Conservation (phyloP, 2,329 filamentous ascomycete genomes). For the Tolypocladium cylindrosporum region DNA sequence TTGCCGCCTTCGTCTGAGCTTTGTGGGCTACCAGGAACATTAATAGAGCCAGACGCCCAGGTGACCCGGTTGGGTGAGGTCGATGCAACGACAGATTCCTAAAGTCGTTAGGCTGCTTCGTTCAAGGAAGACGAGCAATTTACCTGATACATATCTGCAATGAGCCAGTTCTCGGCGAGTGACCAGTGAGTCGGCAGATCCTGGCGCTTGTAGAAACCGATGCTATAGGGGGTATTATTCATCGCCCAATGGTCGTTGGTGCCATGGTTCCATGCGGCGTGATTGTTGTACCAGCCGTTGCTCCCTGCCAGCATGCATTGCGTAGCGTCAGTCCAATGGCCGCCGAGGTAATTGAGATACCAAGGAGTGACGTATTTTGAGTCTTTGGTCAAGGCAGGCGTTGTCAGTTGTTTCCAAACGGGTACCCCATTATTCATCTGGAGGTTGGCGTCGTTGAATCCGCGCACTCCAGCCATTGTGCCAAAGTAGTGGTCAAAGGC, state of each 20-base stretch:
- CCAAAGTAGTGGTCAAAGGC: conserved; percentile 41
- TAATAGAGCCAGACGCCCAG: conserved; percentile 40
- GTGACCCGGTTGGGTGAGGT: conserved; percentile 43
- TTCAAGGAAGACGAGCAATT: conserved; percentile 21
- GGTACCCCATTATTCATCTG: conserved; percentile 35
- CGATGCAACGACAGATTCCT: conserved; percentile 38
- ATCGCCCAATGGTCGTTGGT: conserved; percentile 43
- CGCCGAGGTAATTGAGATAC: conserved; percentile 44
- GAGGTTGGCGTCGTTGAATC: conserved; percentile 45
- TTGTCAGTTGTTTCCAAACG: conserved; percentile 37
- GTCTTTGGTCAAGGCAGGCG: conserved; percentile 24
- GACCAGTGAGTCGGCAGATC: conserved; percentile 46
- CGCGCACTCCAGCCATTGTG: conserved; percentile 44
- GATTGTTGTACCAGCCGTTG: conserved; percentile 42
- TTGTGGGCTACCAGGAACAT: conserved; percentile 35
- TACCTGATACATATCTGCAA: conserved; percentile 44
- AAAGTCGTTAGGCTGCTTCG: conserved; percentile 1
- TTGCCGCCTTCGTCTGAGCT: conserved; percentile 28
- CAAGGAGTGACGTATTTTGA: conserved; percentile 37
- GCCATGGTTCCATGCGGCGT: conserved; percentile 38
- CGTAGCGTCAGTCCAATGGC: conserved; percentile 37
- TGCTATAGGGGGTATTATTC: conserved; percentile 43
- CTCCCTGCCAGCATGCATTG: conserved; percentile 43
- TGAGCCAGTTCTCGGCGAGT: conserved; percentile 42
- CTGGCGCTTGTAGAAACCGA: conserved; percentile 37